phyloP scores from a whole-genome alignment of 2,329 filamentous ascomycete species.

The Aschersonia sp. region DNA sequence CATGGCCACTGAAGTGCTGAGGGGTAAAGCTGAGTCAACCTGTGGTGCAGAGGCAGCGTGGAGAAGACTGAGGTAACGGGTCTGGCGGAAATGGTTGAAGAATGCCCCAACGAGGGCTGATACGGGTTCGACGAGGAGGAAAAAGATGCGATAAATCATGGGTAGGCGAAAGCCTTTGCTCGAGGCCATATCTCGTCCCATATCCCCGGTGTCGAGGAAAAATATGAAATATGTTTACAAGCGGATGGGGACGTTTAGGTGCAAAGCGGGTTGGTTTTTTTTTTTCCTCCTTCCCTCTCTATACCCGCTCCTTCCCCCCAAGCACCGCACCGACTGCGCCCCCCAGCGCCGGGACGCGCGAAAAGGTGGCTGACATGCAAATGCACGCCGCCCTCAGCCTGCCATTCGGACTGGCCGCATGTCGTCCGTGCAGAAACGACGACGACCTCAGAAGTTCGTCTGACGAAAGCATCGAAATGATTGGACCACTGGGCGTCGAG shows the following conservation, averaged over 20 bases:
- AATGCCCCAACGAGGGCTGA: slow-evolving; percentile 38
- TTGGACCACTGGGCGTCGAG: no score
- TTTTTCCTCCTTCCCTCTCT: no score
- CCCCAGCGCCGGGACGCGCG: background rate
- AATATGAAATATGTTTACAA: no score
- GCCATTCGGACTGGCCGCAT: no score
- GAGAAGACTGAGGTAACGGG: slow-evolving; percentile 49
- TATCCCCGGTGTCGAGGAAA: background rate
- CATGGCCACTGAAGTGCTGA: slow-evolving; percentile 50
- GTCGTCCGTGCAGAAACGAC: no score
- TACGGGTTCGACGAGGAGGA: slow-evolving; percentile 55
- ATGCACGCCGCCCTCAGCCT: no score
- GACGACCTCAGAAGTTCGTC: no score
- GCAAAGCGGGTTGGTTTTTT: no score
- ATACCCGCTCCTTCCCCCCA: no score
- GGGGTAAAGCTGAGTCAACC: slow-evolving; percentile 25
- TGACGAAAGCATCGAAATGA: no score
- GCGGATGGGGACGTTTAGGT: no score
- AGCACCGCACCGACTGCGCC: no score
- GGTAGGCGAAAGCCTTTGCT: slow-evolving; percentile 34
- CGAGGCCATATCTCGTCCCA: background rate
- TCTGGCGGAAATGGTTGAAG: slow-evolving; percentile 33
- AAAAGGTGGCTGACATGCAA: background rate
- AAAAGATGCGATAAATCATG: slow-evolving; percentile 53
- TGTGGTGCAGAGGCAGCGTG: slow-evolving; percentile 31